Conservation (phyloP, 2,329 filamentous ascomycete genomes). For the Colletotrichum tofieldiae region DNA sequence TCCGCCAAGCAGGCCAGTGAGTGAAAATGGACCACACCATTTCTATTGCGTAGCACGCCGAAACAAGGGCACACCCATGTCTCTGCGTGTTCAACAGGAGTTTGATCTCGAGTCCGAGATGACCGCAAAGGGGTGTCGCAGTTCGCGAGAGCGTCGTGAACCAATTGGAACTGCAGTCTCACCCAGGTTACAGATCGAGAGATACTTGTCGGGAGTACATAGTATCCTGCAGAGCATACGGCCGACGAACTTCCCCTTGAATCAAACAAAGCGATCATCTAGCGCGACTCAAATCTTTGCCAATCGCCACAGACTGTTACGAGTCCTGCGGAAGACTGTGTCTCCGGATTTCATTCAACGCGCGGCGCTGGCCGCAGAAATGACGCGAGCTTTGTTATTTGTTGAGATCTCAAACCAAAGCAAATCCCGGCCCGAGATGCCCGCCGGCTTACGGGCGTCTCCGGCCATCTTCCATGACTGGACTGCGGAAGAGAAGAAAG, state of each 20-base stretch:
- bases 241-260: slow-evolving; percentile 20
- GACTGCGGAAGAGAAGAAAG: not conserved
- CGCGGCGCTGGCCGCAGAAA: not conserved
- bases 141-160: not conserved
- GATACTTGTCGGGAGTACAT: not conserved
- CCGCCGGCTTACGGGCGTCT: not conserved
- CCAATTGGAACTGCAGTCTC: slow-evolving; percentile 7
- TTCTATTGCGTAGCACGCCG: slow-evolving; percentile 7
- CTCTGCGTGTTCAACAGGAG: not conserved
- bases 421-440: not conserved
- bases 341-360: slow-evolving; percentile 5
- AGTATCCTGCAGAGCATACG: slow-evolving; percentile 1
- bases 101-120: not conserved
- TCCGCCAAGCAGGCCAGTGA: not conserved
- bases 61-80: slow-evolving; percentile 5
- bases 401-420: not conserved
- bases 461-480: not conserved
- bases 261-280: not conserved
- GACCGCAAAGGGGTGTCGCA: not conserved
- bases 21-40: not conserved
- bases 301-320: slow-evolving; percentile 4
- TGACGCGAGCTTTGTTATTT: not conserved
- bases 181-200: slow-evolving; percentile 17
- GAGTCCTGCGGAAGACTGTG: not conserved
- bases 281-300: slow-evolving; percentile 1